These are phyloP conservation scores for Metschnikowia lunata DNA, from an alignment of 805 yeast species.

Conservation along the genomic window DNA sequence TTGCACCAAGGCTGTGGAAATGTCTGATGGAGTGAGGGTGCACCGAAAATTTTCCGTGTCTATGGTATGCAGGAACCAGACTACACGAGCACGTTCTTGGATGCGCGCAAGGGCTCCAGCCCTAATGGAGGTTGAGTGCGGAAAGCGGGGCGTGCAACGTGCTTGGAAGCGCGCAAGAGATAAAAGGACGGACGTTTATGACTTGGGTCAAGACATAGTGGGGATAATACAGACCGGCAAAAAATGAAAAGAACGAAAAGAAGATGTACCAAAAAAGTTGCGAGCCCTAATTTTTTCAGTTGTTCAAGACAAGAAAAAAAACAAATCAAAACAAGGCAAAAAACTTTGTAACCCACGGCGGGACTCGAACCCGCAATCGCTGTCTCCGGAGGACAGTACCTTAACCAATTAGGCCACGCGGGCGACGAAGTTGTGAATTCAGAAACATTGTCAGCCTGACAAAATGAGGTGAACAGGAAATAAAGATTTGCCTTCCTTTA, in stretches of 20 bases:
- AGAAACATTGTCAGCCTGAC: neutral
- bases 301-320: neutral
- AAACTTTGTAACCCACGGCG: constrained; percentile 50
- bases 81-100: too few relatives aligned
- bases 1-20: constrained; percentile 8
- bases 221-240: neutral
- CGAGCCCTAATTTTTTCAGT: too few relatives aligned
- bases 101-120: constrained; percentile 16
- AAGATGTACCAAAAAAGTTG: too few relatives aligned
- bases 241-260: too few relatives aligned
- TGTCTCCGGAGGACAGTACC: constrained; percentile 69
- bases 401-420: constrained; percentile 74
- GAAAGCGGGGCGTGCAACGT: too few relatives aligned
- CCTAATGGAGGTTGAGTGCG: constrained; percentile 7
- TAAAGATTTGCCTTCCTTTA: too few relatives aligned
- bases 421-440: constrained; percentile 27
- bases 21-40: constrained; percentile 10
- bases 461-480: too few relatives aligned
- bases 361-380: constrained; percentile 79
- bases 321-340: neutral
- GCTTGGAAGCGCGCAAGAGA: too few relatives aligned
- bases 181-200: too few relatives aligned
- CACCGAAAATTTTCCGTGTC: constrained; percentile 17
- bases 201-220: too few relatives aligned
- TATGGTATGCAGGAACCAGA: constrained; percentile 11